Percentiles rank a stretch among this genome's conserved stretches.
Evolutionary conservation across 1,284 basidiomycete species (phyloP).

Genomic region (Marasmius sp.): DNA sequence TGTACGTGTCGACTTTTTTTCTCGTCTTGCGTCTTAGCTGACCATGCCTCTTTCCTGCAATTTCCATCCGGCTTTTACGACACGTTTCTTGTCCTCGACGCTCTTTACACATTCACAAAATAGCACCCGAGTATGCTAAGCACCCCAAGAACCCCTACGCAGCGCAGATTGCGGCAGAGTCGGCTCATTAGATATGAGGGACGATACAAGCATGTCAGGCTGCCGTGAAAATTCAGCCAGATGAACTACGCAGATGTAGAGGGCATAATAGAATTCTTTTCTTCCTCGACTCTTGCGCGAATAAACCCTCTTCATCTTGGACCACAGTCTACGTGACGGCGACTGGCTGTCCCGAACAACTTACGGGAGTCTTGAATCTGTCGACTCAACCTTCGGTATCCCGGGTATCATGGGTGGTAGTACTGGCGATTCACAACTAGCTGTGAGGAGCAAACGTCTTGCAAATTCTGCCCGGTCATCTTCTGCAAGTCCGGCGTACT

Average conservation of each 20-base stretch:
- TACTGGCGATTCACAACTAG: too few relatives aligned
- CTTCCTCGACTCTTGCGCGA: background rate
- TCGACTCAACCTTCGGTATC: too few relatives aligned
- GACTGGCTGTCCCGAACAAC: too few relatives aligned
- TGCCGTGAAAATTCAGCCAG: background rate
- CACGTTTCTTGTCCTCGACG: background rate
- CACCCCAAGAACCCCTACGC: constrained; percentile 81
- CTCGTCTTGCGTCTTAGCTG: constrained; percentile 1
- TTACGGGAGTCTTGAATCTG: too few relatives aligned
- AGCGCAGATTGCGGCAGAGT: constrained; percentile 63
- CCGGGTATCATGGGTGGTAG: too few relatives aligned
- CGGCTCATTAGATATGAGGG: constrained; percentile 12
- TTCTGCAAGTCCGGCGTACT: too few relatives aligned
- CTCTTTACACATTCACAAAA: background rate
- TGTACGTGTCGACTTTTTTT: constrained; percentile 48
- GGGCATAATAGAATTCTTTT: background rate
- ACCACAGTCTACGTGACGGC: too few relatives aligned
- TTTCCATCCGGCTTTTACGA: constrained; percentile 14
- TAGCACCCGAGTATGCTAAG: constrained; percentile 67
- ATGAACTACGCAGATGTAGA: background rate
- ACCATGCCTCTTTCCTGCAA: background rate
- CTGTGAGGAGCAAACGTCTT: too few relatives aligned
- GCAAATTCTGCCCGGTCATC: too few relatives aligned
- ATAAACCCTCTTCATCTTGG: too few relatives aligned
- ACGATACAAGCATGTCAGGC: background rate